Percentiles rank a stretch among this genome's conserved stretches.
phyloP scores from a whole-genome alignment of 1,284 basidiomycete genomes.

The Cutaneotrichosporon spelunceum region DNA sequence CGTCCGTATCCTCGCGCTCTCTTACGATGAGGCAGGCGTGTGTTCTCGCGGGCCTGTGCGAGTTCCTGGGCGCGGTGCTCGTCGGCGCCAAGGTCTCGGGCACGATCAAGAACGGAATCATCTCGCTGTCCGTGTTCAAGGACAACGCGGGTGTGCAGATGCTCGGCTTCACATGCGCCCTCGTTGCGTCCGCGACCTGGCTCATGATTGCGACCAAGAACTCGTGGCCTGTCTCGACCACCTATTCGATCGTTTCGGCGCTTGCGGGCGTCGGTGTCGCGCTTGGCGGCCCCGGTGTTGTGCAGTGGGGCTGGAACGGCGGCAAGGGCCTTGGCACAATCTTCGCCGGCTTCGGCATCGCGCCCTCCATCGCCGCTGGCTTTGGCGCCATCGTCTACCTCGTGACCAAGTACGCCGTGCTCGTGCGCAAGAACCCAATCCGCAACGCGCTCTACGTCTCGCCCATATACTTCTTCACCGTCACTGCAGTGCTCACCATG shows the following conservation, averaged over 20 bases:
- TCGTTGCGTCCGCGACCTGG: constrained; percentile 50
- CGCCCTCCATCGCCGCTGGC: constrained; percentile 50
- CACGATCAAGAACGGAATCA: constrained; percentile 56
- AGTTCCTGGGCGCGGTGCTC: constrained; percentile 53
- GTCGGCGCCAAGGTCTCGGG: constrained; percentile 53
- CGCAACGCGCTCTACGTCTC: constrained; percentile 44
- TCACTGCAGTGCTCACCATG: constrained; percentile 46
- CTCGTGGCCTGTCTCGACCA: constrained; percentile 54
- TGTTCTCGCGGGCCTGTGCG: constrained; percentile 51
- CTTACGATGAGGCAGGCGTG: constrained; percentile 54
- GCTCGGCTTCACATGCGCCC: constrained; percentile 54
- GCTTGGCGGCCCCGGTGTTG: constrained; percentile 47
- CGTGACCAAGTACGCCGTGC: constrained; percentile 52
- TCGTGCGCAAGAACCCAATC: constrained; percentile 47
- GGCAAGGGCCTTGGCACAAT: constrained; percentile 54
- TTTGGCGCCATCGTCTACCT: constrained; percentile 54
- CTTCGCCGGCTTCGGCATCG: constrained; percentile 52
- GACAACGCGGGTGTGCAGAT: constrained; percentile 54
- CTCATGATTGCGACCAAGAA: constrained; percentile 52
- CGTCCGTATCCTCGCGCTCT: constrained; percentile 54
- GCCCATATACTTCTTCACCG: constrained; percentile 54
- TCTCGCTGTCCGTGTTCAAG: constrained; percentile 45
- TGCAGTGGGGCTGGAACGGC: constrained; percentile 57
- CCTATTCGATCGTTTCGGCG: constrained; percentile 54
- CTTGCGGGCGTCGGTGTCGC: constrained; percentile 56